phyloP scores from a whole-genome alignment of 352 stramenopile species.

The Blastocystis sp. region DNA sequence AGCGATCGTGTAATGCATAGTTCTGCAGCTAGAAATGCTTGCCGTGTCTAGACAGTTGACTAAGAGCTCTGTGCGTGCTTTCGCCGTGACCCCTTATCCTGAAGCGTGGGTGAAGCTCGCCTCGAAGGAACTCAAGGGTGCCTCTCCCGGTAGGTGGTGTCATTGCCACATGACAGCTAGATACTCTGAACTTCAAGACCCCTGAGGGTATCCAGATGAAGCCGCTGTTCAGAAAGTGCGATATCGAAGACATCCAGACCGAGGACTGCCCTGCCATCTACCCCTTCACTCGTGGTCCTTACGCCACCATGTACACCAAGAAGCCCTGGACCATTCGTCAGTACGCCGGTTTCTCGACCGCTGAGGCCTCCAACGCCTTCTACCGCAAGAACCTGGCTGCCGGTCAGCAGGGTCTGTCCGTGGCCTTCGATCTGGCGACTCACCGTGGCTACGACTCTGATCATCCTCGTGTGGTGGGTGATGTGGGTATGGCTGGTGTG shows the following conservation, averaged over 20 bases:
- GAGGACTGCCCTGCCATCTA: slow-evolving; percentile 74
- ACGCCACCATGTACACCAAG: slow-evolving; percentile 93
- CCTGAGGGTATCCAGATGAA: slow-evolving; percentile 90
- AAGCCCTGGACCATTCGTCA: slow-evolving; percentile 89
- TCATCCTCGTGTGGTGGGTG: slow-evolving; percentile 86
- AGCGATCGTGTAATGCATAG: too few relatives aligned
- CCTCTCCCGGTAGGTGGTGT: slow-evolving; percentile 9
- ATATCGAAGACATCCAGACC: slow-evolving; percentile 76
- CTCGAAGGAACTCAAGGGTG: slow-evolving; percentile 59
- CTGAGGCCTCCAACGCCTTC: slow-evolving; percentile 92
- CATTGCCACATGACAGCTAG: neutral
- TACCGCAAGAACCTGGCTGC: slow-evolving; percentile 88
- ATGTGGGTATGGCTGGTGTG: slow-evolving; percentile 94
- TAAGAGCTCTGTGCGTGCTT: slow-evolving; percentile 50
- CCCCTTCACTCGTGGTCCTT: slow-evolving; percentile 87
- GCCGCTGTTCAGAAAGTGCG: slow-evolving; percentile 86
- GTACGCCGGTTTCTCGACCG: slow-evolving; percentile 93
- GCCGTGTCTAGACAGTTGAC: slow-evolving; percentile 60
- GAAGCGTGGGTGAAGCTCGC: slow-evolving; percentile 57
- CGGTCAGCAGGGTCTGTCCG: slow-evolving; percentile 87
- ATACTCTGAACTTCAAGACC: slow-evolving; percentile 78
- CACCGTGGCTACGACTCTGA: slow-evolving; percentile 94
- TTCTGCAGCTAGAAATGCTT: slow-evolving; percentile 24
- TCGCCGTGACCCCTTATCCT: slow-evolving; percentile 31
- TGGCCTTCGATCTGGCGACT: slow-evolving; percentile 94